Evolutionary conservation across 768 basidiomycete species (phyloP).

Genomic region (Auriscalpium orientale): DNA sequence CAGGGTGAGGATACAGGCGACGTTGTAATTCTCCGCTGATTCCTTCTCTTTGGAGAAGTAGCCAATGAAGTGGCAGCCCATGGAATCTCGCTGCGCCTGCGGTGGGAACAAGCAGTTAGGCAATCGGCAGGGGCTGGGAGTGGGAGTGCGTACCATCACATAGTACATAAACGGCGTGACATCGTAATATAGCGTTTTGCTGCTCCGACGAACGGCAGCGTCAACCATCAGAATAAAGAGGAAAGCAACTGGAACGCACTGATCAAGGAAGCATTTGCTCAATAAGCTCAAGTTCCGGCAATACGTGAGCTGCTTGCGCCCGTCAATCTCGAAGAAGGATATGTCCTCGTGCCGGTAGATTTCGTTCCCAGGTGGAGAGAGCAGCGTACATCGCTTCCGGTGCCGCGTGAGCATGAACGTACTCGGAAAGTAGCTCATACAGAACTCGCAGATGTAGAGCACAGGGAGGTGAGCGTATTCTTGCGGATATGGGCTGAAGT

Average conservation of each 20-base stretch:
- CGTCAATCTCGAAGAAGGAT: conserved; percentile 98
- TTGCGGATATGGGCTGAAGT: conserved; percentile 97
- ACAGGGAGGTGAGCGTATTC: conserved; percentile 95
- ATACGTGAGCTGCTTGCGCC: conserved; percentile 91
- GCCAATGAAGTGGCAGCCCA: conserved; percentile 90
- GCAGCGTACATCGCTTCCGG: conserved; percentile 80
- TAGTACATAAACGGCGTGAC: conserved; percentile 99
- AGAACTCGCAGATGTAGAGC: conserved; percentile 98
- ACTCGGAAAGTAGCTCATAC: conserved; percentile 87
- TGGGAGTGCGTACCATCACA: conserved; percentile 64
- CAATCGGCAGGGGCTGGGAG: neutral
- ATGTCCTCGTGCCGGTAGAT: conserved; percentile 97
- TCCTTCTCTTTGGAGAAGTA: conserved; percentile 99
- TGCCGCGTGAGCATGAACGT: conserved; percentile 88
- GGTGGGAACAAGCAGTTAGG: conserved; percentile 22
- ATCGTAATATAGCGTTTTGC: conserved; percentile 98
- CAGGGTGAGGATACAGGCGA: conserved; percentile 97
- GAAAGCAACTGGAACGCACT: conserved; percentile 46
- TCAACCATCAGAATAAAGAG: neutral
- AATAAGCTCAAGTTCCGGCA: conserved; percentile 94
- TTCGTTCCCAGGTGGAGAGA: conserved; percentile 97
- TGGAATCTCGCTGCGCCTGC: conserved; percentile 77
- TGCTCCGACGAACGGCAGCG: conserved; percentile 21
- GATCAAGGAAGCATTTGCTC: conserved; percentile 97
- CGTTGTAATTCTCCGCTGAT: conserved; percentile 95